phyloP scores from a whole-genome alignment of 176 grass and related monocot genomes.

The Stipa capillata region DNA sequence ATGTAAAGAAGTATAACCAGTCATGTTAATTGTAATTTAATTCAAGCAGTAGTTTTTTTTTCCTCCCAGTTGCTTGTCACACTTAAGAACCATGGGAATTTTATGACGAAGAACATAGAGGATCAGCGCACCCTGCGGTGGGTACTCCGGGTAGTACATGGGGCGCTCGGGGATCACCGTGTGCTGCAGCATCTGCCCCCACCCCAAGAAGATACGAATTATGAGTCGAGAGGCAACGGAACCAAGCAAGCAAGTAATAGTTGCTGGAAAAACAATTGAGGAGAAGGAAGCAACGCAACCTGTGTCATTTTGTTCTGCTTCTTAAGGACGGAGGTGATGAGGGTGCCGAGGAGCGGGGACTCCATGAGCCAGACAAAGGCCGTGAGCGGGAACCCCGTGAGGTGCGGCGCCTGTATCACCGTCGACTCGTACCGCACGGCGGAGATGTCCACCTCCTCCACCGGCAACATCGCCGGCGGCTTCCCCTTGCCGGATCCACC shows the following conservation, averaged over 20 bases:
- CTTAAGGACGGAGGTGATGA: constrained; percentile 59
- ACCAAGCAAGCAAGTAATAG: not conserved
- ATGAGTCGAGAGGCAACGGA: not conserved
- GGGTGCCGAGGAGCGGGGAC: constrained; percentile 38
- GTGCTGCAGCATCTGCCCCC: constrained; percentile 51
- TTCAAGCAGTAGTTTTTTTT: not conserved
- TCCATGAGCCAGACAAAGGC: constrained; percentile 78
- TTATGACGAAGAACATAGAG: no score
- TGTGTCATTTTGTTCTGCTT: constrained; percentile 59
- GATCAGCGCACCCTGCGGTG: constrained; percentile 42
- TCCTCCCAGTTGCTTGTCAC: not conserved
- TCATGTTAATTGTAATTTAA: no score
- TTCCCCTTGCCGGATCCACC: constrained; percentile 23
- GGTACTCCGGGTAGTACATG: constrained; percentile 87
- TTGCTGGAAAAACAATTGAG: not conserved
- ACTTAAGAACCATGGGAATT: no score
- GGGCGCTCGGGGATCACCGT: constrained; percentile 82
- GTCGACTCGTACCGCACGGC: constrained; percentile 51
- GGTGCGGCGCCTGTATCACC: constrained; percentile 53
- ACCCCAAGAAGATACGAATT: not conserved
- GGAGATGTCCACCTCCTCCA: constrained; percentile 57
- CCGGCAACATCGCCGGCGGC: constrained; percentile 49
- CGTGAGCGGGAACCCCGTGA: constrained; percentile 51
- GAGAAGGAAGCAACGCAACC: not conserved
- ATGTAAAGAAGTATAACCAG: not conserved